These are phyloP conservation scores for Tieghemiomyces parasiticus DNA, from an alignment of 192 early-diverging fungal species.

Conservation along the genomic window DNA sequence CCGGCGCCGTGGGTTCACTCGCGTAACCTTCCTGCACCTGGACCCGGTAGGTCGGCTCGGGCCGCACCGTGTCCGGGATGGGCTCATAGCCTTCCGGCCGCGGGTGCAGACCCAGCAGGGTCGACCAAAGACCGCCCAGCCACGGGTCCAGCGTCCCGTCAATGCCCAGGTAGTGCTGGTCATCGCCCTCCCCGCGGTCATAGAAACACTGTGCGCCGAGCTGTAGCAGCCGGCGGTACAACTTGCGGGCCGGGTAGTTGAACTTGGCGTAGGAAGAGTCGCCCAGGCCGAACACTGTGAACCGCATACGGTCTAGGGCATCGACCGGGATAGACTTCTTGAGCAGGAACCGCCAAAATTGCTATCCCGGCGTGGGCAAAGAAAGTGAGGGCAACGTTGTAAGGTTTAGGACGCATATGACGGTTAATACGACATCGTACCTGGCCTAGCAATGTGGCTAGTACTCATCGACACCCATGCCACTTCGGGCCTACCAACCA, in stretches of 20 bases:
- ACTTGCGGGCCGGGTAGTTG: constrained; percentile 88
- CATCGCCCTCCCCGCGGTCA: constrained; percentile 76
- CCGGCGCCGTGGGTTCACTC: not conserved
- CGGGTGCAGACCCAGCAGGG: constrained; percentile 42
- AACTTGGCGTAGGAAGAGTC: constrained; percentile 90
- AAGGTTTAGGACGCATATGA: no score
- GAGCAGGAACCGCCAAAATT: constrained; percentile 84
- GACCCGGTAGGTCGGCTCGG: constrained; percentile 1
- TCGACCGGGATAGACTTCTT: constrained; percentile 57
- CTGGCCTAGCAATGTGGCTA: no score
- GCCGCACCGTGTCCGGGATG: constrained; percentile 21
- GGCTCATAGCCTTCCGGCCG: constrained; percentile 33
- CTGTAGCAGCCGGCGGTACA: constrained; percentile 69
- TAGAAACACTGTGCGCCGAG: constrained; percentile 64
- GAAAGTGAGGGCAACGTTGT: not conserved
- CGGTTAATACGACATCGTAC: no score
- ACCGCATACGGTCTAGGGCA: constrained; percentile 45
- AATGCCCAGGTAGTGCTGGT: constrained; percentile 86
- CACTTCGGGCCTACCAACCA: no score
- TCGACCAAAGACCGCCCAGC: constrained; percentile 60
- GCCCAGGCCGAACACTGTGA: constrained; percentile 88
- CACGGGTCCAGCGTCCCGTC: constrained; percentile 87
- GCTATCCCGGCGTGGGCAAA: constrained; percentile 13
- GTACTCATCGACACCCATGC: no score
- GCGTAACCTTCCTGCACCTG: not conserved